phyloP scores from a whole-genome alignment of 129 eudicot genomes.

The Saposhnikovia divaricata region DNA sequence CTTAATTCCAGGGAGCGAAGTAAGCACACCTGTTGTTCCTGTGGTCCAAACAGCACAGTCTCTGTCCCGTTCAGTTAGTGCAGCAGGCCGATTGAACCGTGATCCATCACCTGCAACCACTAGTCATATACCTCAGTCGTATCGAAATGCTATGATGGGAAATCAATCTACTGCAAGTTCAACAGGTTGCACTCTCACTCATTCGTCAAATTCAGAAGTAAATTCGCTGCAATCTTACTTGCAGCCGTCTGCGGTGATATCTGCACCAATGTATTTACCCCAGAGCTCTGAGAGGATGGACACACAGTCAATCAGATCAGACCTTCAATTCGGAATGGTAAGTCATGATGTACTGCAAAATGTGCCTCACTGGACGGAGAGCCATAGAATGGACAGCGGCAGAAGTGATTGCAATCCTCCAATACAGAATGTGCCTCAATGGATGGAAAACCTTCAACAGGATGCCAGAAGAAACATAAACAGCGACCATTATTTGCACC shows the following conservation, averaged over 20 bases:
- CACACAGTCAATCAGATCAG: slow-evolving; percentile 27
- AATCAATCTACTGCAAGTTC: slow-evolving; percentile 38
- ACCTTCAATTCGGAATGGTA: slow-evolving; percentile 56
- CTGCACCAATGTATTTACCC: slow-evolving; percentile 29
- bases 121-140: slow-evolving; percentile 58
- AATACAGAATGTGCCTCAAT: slow-evolving; percentile 17
- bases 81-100: slow-evolving; percentile 79
- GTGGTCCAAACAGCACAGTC: slow-evolving; percentile 58
- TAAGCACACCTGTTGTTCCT: slow-evolving; percentile 41
- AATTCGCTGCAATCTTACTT: slow-evolving; percentile 42
- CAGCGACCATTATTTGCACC: background rate
- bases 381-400: slow-evolving; percentile 29
- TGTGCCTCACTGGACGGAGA: slow-evolving; percentile 53
- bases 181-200: slow-evolving; percentile 40
- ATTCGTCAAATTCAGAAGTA: slow-evolving; percentile 7
- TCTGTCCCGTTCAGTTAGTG: slow-evolving; percentile 74
- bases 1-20: slow-evolving; percentile 43
- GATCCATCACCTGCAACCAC: slow-evolving; percentile 51
- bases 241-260: slow-evolving; percentile 27
- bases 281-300: slow-evolving; percentile 52
- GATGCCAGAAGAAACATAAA: background rate
- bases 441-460: background rate
- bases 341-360: slow-evolving; percentile 38
- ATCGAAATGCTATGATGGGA: slow-evolving; percentile 84
- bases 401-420: slow-evolving; percentile 22